A percentile compares a stretch with the other conserved stretches of the same genome.
Conservation (phyloP, 345 rosid species). For the Conringia planisiliqua region DNA sequence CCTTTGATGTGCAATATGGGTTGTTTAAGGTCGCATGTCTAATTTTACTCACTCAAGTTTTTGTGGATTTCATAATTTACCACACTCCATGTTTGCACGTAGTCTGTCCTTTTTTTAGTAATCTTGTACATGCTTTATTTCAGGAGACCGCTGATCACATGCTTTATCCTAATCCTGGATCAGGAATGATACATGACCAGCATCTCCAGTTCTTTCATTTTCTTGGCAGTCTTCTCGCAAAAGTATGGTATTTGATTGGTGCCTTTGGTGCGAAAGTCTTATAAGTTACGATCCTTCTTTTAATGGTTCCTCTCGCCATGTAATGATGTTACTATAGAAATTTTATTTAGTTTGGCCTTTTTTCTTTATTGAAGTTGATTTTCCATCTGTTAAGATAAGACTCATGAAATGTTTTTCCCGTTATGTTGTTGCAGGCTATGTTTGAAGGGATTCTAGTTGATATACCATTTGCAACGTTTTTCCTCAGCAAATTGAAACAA, state of each 20-base stretch:
- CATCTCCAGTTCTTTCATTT: constrained; percentile 97
- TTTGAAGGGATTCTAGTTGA: constrained; percentile 99
- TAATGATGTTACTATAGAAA: background rate
- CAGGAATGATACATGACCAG: constrained; percentile 93
- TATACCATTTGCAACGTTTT: constrained; percentile 97
- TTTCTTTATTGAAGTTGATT: background rate
- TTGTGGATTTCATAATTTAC: constrained; percentile 1
- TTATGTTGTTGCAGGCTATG: constrained; percentile 71
- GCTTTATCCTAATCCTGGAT: constrained; percentile 98
- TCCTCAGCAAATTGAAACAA: constrained; percentile 94
- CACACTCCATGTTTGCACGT: constrained; percentile 4
- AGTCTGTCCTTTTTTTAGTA: background rate
- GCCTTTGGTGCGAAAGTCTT: background rate
- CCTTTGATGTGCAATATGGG: constrained; percentile 96
- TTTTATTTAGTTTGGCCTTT: background rate
- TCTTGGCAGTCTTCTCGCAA: constrained; percentile 87
- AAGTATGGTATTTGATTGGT: constrained; percentile 45
- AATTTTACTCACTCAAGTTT: background rate
- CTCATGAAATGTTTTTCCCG: background rate
- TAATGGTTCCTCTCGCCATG: background rate
- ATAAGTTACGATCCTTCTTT: constrained; percentile 7
- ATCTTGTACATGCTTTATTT: constrained; percentile 23
- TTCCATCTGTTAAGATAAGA: constrained; percentile 12
- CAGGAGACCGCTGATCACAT: constrained; percentile 98
- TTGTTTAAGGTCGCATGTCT: constrained; percentile 75